These are phyloP conservation scores for Xerocomus brunneocitrinus DNA, from an alignment of 768 basidiomycete genomes.

Conservation along the genomic window DNA sequence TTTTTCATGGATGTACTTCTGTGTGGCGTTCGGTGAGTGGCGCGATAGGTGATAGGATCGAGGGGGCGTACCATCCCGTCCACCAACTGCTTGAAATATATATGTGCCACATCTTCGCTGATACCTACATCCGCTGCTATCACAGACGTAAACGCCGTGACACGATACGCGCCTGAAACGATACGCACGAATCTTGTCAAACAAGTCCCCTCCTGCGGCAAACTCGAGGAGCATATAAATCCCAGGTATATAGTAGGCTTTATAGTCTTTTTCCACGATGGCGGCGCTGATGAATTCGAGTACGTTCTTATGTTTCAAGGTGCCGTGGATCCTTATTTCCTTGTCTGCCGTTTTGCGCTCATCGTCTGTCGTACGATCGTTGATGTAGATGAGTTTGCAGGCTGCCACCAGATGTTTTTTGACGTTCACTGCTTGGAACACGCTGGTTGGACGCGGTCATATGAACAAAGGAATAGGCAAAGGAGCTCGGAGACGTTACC, in stretches of 20 bases:
- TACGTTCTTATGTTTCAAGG: slow-evolving; percentile 73
- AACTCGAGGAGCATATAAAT: slow-evolving; percentile 92
- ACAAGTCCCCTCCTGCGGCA: slow-evolving; percentile 91
- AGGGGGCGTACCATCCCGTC: slow-evolving; percentile 65
- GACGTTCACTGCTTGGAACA: slow-evolving; percentile 77
- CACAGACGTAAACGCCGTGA: not conserved
- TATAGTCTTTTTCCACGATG: slow-evolving; percentile 62
- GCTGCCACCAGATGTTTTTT: slow-evolving; percentile 68
- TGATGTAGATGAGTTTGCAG: slow-evolving; percentile 77
- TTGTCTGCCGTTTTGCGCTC: slow-evolving; percentile 82
- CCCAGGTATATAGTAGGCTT: slow-evolving; percentile 62
- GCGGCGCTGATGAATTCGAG: slow-evolving; percentile 80
- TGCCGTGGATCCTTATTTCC: slow-evolving; percentile 86
- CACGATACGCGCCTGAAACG: not conserved
- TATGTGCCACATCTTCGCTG: slow-evolving; percentile 80
- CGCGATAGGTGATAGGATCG: not conserved
- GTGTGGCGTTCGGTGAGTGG: not conserved
- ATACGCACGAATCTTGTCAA: slow-evolving; percentile 92
- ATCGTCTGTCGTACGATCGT: slow-evolving; percentile 54
- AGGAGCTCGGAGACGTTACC: slow-evolving; percentile 37
- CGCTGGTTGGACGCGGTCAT: slow-evolving; percentile 40
- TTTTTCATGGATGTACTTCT: slow-evolving; percentile 82
- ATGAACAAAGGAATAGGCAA: not conserved
- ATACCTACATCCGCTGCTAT: slow-evolving; percentile 89
- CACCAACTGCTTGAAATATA: slow-evolving; percentile 84